Evolutionary conservation across 345 rosid species (phyloP), one percentile per base, ranked within the genome.

Genomic region (Abelmoschus esculentus): DNA sequence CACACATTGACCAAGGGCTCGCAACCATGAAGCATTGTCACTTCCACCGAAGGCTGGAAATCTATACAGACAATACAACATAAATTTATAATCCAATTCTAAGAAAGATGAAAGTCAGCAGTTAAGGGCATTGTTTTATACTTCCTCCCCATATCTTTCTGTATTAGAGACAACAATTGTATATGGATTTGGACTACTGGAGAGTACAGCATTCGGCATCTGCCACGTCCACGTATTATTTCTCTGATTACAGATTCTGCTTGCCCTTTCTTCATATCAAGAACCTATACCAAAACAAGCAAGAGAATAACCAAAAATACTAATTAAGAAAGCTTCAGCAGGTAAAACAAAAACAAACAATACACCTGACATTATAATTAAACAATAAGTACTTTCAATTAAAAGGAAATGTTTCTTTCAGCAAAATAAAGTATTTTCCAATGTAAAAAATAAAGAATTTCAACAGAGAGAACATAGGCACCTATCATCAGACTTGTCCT

Each of bases 181-280:
- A 77, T 73, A 44, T 91, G 90, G 71, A 84, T 73, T 58, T 88
- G 90, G 44, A 80, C 86, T 42, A 81, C 68, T 8, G 76, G 71
- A 13, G 91, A 88, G 64, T 77, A 77, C 42, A 74, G 89, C 46
- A 81, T 79, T 65, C 83, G 77, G 58, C 86, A 88, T 53, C 73
- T 85, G 72, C 78, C 78, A 72, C 85, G 68, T 67, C 85, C 87
- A 11, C 77, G 73, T 38, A 83, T 70, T 64, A 95, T 61, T 80
- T 90, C 97, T 60, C 85, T 80, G 46, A 95, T 58, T 60, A 88
- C 81, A 72, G 83, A 75, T 71, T 87, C 87, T 75, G 92, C 81
- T 79, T 88, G 87, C 64, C 90, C 96, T 79, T 88, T 85, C 80
- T 80, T 85, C 77, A 95, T 54, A 76, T 77, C 81, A 73, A 95